phyloP scores from a whole-genome alignment of 176 grass and related monocot genomes.

The Eleusine indica region DNA sequence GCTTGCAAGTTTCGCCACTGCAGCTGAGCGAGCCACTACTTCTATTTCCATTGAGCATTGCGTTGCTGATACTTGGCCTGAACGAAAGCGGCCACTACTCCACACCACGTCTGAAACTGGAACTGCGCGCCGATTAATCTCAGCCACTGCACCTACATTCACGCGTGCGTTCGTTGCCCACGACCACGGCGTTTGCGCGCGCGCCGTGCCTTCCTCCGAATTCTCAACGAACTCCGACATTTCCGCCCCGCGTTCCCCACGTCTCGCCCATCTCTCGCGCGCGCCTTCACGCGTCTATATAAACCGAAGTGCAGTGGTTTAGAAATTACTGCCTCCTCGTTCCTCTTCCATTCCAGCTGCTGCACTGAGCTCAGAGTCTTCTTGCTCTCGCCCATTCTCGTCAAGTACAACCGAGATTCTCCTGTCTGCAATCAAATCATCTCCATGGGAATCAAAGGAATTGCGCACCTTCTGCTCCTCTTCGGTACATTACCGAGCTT shows the following conservation, averaged over 20 bases:
- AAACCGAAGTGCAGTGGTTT: not conserved
- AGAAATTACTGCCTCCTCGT: not conserved
- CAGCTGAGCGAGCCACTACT: not conserved
- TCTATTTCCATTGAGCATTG: not conserved
- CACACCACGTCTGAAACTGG: not conserved
- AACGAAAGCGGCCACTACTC: constrained; percentile 28
- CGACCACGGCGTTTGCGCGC: constrained; percentile 34
- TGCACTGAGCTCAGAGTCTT: not conserved
- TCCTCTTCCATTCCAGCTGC: constrained; percentile 13
- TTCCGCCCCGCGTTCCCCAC: constrained; percentile 37
- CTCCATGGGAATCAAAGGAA: constrained; percentile 30
- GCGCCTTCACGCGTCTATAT: not conserved
- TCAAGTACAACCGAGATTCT: not conserved
- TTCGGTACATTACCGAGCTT: constrained; percentile 17
- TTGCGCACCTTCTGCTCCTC: constrained; percentile 26
- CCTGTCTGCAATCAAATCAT: not conserved
- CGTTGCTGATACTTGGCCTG: not conserved
- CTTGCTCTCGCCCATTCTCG: not conserved
- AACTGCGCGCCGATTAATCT: constrained; percentile 16
- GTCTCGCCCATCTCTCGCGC: not conserved
- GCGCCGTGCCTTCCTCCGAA: constrained; percentile 40
- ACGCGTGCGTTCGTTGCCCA: constrained; percentile 36
- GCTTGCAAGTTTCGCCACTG: no score
- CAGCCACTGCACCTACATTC: constrained; percentile 40
- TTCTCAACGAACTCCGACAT: constrained; percentile 49